phyloP scores from a whole-genome alignment of 805 yeast genomes.

The Ogataea allantospora region DNA sequence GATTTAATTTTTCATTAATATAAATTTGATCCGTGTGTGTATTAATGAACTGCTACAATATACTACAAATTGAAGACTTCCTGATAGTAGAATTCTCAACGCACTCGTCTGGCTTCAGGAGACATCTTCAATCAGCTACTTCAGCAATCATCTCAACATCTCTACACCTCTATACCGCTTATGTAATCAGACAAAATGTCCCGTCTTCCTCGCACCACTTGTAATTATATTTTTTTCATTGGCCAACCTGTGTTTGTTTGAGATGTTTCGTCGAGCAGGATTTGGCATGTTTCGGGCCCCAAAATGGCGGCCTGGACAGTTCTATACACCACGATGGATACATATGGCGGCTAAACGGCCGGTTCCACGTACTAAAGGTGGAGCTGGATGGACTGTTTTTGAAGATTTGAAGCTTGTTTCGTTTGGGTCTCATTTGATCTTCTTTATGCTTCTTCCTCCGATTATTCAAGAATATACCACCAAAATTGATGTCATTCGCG shows the following conservation, averaged over 20 bases:
- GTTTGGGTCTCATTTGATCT: conserved; percentile 32
- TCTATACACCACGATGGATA: conserved; percentile 9
- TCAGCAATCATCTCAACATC: neutral
- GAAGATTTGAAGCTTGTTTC: conserved; percentile 32
- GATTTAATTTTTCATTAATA: neutral
- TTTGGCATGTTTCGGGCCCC: conserved; percentile 2
- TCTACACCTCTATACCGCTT: neutral
- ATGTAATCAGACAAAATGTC: neutral
- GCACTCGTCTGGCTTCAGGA: too few species aligned
- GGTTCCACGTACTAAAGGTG: conserved; percentile 4
- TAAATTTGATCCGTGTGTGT: neutral
- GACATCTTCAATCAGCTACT: too few species aligned
- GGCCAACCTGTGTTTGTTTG: too few species aligned
- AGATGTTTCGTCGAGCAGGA: conserved; percentile 9
- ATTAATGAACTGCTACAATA: neutral
- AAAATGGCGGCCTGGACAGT: conserved; percentile 4
- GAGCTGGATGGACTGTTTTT: conserved; percentile 25
- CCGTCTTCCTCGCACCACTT: neutral
- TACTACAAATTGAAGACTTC: neutral
- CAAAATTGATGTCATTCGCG: conserved; percentile 29
- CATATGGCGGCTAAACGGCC: conserved; percentile 17
- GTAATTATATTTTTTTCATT: conserved; percentile 6
- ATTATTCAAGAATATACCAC: conserved; percentile 29
- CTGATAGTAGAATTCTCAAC: too few species aligned
- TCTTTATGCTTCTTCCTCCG: conserved; percentile 31